Conservation (phyloP, 768 basidiomycete genomes). For the Favolaschia claudopus region DNA sequence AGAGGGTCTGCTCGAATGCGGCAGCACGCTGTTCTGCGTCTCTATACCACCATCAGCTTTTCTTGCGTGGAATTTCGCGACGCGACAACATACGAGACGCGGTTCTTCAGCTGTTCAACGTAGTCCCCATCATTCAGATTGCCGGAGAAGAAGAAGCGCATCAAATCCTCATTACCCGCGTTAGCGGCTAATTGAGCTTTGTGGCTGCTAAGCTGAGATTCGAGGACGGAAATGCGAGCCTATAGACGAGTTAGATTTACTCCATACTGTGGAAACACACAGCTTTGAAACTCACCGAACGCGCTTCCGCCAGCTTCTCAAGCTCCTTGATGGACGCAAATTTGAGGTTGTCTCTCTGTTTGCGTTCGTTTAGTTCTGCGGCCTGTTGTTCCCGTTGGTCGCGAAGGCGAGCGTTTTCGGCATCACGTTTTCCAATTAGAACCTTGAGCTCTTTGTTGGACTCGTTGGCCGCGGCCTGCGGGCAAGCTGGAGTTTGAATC, state of each 20-base stretch:
- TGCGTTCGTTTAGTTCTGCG: constrained; percentile 74
- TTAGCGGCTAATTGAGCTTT: constrained; percentile 82
- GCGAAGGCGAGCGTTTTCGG: constrained; percentile 71
- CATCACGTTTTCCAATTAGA: constrained; percentile 68
- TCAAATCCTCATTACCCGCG: constrained; percentile 72
- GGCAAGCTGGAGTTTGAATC: constrained; percentile 21
- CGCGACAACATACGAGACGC: constrained; percentile 57
- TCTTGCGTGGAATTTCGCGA: background rate
- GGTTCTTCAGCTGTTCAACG: constrained; percentile 59
- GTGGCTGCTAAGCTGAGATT: constrained; percentile 76
- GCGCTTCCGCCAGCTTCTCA: constrained; percentile 68
- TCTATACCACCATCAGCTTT: constrained; percentile 37
- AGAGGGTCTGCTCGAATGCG: constrained; percentile 62
- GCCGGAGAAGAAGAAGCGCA: constrained; percentile 71
- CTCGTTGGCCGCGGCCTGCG: constrained; percentile 50
- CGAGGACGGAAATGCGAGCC: constrained; percentile 76
- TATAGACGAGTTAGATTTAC: constrained; percentile 37
- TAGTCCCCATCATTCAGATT: constrained; percentile 60
- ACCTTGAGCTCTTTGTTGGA: constrained; percentile 69
- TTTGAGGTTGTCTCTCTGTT: constrained; percentile 67
- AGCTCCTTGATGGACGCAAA: constrained; percentile 67
- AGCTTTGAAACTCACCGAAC: constrained; percentile 48
- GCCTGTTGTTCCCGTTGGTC: constrained; percentile 73
- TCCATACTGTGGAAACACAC: constrained; percentile 11
- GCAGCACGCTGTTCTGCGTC: constrained; percentile 59